Conservation (phyloP, 805 yeast genomes). For the Candida hungchunana region DNA sequence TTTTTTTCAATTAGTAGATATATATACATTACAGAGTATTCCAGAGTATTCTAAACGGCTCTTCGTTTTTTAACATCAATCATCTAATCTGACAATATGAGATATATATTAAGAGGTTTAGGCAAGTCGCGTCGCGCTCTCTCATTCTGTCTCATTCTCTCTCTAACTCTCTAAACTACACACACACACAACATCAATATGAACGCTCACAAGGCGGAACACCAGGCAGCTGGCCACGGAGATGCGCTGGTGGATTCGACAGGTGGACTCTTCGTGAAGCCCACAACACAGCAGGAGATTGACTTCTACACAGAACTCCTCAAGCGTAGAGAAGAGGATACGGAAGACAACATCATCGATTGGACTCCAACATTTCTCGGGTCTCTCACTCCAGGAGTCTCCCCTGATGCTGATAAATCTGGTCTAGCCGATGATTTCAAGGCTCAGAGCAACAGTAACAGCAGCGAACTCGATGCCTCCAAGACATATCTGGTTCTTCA, state of each 20-base stretch:
- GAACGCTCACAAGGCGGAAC: slow-evolving; percentile 26
- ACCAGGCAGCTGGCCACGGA: slow-evolving; percentile 91
- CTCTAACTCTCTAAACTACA: neutral
- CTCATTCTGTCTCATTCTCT: neutral
- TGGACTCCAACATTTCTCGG: slow-evolving; percentile 71
- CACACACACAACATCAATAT: neutral
- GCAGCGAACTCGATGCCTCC: slow-evolving; percentile 1
- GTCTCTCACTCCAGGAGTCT: slow-evolving; percentile 43
- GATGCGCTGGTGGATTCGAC: slow-evolving; percentile 63
- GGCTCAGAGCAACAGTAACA: slow-evolving; percentile 8
- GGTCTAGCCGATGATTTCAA: slow-evolving; percentile 11
- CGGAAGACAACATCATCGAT: slow-evolving; percentile 33
- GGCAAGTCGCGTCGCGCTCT: too few relatives aligned
- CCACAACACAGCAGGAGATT: slow-evolving; percentile 58
- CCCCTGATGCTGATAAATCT: slow-evolving; percentile 25
- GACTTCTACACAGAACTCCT: slow-evolving; percentile 58
- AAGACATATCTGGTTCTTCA: slow-evolving; percentile 58
- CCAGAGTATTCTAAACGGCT: too few relatives aligned
- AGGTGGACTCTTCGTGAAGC: slow-evolving; percentile 72
- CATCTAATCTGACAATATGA: too few relatives aligned
- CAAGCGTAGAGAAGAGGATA: slow-evolving; percentile 10
- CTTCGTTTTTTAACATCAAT: too few relatives aligned
- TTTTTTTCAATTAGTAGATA: too few relatives aligned
- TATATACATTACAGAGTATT: too few relatives aligned
- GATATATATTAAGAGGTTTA: too few relatives aligned